These are phyloP conservation scores for Rhodotorula diobovata DNA, from an alignment of 768 basidiomycete species.

Conservation along the genomic window DNA sequence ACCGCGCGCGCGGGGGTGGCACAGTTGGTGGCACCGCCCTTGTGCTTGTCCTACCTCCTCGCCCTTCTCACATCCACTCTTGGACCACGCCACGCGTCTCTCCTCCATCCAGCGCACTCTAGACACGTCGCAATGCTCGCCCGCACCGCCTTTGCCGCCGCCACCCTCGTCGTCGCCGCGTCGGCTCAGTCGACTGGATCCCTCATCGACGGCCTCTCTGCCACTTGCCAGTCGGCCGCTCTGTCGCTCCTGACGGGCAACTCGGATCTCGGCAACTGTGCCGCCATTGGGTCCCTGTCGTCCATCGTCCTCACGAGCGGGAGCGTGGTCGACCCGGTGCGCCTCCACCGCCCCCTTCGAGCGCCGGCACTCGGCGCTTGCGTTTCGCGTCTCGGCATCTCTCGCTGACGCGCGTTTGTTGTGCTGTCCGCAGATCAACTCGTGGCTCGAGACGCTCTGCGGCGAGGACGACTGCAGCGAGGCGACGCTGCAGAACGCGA, in stretches of 20 bases:
- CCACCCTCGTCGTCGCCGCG: neutral
- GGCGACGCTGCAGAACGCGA: constrained; percentile 9
- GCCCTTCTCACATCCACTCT: neutral
- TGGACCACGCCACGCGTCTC: neutral
- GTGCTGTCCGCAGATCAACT: neutral
- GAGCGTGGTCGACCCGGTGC: neutral
- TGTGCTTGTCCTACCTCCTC: neutral
- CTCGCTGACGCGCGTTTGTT: neutral
- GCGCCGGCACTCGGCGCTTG: neutral
- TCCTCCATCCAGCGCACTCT: neutral
- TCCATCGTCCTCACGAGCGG: constrained; percentile 2
- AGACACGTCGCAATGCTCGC: neutral
- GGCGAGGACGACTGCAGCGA: neutral
- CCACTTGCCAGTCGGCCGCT: neutral
- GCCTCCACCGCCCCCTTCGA: neutral
- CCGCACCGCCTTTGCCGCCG: neutral
- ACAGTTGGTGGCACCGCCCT: too few species aligned
- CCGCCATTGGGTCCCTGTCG: neutral
- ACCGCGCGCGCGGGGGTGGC: too few species aligned
- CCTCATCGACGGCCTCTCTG: neutral
- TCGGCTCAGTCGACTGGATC: constrained; percentile 10
- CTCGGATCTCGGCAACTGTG: constrained; percentile 15
- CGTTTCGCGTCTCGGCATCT: neutral
- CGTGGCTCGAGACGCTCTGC: neutral
- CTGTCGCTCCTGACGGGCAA: neutral